phyloP scores from a whole-genome alignment of 306 rosid species.

The Ormosia emarginata region DNA sequence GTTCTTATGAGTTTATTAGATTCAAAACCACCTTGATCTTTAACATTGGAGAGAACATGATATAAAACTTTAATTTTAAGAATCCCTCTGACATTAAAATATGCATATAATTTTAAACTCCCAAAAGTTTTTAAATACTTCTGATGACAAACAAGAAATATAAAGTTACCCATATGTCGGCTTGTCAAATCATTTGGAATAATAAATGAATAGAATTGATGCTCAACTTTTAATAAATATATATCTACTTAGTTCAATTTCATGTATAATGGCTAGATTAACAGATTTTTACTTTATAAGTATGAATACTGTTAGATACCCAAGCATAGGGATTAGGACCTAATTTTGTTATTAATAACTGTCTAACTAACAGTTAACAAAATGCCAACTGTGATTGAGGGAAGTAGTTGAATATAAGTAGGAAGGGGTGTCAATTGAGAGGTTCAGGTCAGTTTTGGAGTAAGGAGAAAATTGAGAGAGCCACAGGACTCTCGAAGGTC shows the following conservation, averaged over 20 bases:
- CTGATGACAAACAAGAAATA: background rate
- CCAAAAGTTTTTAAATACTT: background rate
- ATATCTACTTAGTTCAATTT: background rate
- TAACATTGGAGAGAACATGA: background rate
- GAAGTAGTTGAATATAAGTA: too few species aligned
- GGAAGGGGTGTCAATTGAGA: too few species aligned
- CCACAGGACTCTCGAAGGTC: too few species aligned
- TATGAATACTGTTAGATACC: background rate
- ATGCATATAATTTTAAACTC: background rate
- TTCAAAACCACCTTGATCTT: background rate
- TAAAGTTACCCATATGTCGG: background rate
- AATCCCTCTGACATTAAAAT: background rate
- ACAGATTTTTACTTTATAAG: background rate
- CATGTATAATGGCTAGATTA: background rate
- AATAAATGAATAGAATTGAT: background rate
- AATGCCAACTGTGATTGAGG: too few species aligned
- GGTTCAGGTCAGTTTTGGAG: too few species aligned
- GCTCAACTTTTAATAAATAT: background rate
- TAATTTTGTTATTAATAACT: too few species aligned
- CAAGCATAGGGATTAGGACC: too few species aligned
- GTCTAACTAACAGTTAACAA: too few species aligned
- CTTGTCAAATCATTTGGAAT: background rate
- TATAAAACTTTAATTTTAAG: background rate
- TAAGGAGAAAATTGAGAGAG: too few species aligned
- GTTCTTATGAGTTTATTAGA: background rate